Evolutionary conservation across 2,329 filamentous ascomycete genomes (phyloP).

Genomic region (Endoconidiophora laricicola): DNA sequence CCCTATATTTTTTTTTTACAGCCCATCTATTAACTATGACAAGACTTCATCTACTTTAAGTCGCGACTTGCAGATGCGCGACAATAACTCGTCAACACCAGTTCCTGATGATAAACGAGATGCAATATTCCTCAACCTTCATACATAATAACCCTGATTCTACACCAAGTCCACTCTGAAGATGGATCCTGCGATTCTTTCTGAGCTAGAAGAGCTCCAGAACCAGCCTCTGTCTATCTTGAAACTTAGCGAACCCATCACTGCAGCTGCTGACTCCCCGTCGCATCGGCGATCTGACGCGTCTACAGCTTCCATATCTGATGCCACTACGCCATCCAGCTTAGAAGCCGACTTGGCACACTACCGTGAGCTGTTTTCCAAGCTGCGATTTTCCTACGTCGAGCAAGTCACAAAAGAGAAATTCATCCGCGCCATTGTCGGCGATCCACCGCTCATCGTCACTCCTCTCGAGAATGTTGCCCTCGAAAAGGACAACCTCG

Average conservation of each 20-base stretch:
- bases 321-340: slow-evolving; percentile 55
- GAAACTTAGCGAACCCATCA: slow-evolving; percentile 59
- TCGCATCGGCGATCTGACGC: slow-evolving; percentile 49
- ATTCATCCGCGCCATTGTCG: slow-evolving; percentile 83
- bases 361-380: slow-evolving; percentile 90
- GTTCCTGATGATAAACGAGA: no score
- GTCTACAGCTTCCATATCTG: slow-evolving; percentile 43
- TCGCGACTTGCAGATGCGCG: no score
- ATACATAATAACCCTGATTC: no score
- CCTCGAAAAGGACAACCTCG: slow-evolving; percentile 51
- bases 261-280: slow-evolving; percentile 27
- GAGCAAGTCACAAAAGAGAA: slow-evolving; percentile 98
- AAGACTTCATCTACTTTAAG: no score
- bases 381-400: slow-evolving; percentile 91
- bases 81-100: no score
- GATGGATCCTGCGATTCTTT: slow-evolving; percentile 27
- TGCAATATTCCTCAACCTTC: no score
- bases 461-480: slow-evolving; percentile 66
- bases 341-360: slow-evolving; percentile 72
- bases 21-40: no score
- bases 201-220: slow-evolving; percentile 36
- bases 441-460: slow-evolving; percentile 75
- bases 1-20: no score
- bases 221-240: slow-evolving; percentile 51
- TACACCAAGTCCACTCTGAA: slow-evolving; percentile 3